Percentiles rank a stretch among this genome's conserved stretches.
These are phyloP conservation scores for Auriscalpium vulgare DNA, from an alignment of 768 basidiomycete genomes.

Conservation along the genomic window DNA sequence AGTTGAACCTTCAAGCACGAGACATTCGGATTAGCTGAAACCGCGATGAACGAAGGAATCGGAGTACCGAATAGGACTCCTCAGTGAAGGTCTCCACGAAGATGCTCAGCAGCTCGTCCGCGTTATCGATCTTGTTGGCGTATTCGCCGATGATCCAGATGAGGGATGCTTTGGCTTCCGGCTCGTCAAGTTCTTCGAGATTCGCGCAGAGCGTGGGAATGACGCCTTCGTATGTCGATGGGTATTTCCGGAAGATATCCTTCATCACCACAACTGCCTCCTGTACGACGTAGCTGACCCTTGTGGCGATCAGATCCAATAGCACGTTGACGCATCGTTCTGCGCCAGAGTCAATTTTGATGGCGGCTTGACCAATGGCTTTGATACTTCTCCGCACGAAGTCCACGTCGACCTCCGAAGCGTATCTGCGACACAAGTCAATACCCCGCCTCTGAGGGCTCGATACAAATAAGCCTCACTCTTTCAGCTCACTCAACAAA, in stretches of 20 bases:
- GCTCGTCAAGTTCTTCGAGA: slow-evolving; percentile 86
- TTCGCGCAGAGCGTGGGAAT: slow-evolving; percentile 92
- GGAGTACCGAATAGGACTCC: slow-evolving; percentile 79
- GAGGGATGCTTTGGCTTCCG: slow-evolving; percentile 95
- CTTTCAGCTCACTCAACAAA: slow-evolving; percentile 89
- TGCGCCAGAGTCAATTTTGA: slow-evolving; percentile 89
- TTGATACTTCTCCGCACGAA: slow-evolving; percentile 94
- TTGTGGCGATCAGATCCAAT: slow-evolving; percentile 84
- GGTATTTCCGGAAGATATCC: slow-evolving; percentile 96
- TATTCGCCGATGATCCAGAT: slow-evolving; percentile 98
- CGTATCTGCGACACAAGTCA: slow-evolving; percentile 50
- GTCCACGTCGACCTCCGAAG: slow-evolving; percentile 96
- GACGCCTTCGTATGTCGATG: slow-evolving; percentile 92
- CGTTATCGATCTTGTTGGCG: slow-evolving; percentile 83
- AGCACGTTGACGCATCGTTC: slow-evolving; percentile 94
- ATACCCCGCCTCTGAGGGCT: neutral
- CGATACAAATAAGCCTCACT: slow-evolving; percentile 43
- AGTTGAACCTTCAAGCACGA: slow-evolving; percentile 38
- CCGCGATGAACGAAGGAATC: neutral
- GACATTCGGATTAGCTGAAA: neutral
- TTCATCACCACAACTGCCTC: slow-evolving; percentile 78
- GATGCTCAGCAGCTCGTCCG: slow-evolving; percentile 81
- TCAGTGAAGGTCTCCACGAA: slow-evolving; percentile 93
- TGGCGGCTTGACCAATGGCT: slow-evolving; percentile 92
- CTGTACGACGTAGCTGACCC: slow-evolving; percentile 64